Evolutionary conservation across 2,329 filamentous ascomycete species (phyloP), one percentile per base, ranked within the genome.

Genomic region (Colletotrichum zoysiae): DNA sequence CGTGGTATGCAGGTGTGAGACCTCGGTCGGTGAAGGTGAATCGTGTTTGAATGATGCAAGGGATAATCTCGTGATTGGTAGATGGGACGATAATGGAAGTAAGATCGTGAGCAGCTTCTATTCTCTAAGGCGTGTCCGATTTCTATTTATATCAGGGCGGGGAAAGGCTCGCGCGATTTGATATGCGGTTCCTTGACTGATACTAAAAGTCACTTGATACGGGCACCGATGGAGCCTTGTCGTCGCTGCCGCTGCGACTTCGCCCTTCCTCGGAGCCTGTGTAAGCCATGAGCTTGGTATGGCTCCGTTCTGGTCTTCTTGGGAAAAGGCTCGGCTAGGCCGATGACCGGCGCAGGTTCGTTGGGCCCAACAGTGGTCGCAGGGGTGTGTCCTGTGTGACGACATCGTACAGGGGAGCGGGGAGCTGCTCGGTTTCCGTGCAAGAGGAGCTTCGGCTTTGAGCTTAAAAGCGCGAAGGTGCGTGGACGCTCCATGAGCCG

Each of bases 391-490:
- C 2, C 46, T n/a, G 33, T 30, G 35, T 53, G 60, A 63, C 33
- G 60, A 53, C 48, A 63, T 53, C 16, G 20, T 14, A 40, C 59
- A 38, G 59, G 59, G 44, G 18, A 46, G 16, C 30, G 59, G 59
- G 44, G 3, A 46, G 33, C 61, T 44, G 35, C 30, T 59, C 14
- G 3, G n/a, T 18, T 35, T 63, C 40, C 33, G 89, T 0, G 53
- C 51, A 20, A 33, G 20, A 55, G 33, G 33, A 56, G 90, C 90
- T 14, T 85, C 82, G 0, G 87, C 83, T 73, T 90, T 88, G 82
- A 93, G 97, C 63, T 90, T 90, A 83, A 98, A 97, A 63, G 60
- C 48, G 48, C 60, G 60, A 51, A 98, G 23, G 90, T 55, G 59
- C 69, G 69, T 59, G 65, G 69, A 51, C 38, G 46, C 46, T 60